Conservation (phyloP, 441 rosid genomes). For the Gossypium gossypioides region DNA sequence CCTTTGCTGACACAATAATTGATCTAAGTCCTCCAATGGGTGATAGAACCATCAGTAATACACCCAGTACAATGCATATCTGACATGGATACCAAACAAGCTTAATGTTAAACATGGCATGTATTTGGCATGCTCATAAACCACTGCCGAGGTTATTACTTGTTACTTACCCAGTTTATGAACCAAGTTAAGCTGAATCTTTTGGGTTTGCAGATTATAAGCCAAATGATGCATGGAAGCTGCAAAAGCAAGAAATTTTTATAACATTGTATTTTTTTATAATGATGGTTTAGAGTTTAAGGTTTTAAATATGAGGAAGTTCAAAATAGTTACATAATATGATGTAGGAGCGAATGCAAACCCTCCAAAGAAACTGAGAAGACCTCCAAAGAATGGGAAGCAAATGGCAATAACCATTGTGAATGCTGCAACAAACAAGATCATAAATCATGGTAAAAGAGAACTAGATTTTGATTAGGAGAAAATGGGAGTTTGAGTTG, state of each 20-base stretch:
- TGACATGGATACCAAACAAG: constrained; percentile 17
- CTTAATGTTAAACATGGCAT: background rate
- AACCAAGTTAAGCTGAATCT: constrained; percentile 53
- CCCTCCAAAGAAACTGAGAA: constrained; percentile 84
- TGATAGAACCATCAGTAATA: constrained; percentile 40
- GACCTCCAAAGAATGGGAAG: constrained; percentile 69
- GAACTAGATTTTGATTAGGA: background rate
- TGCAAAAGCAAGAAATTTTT: constrained; percentile 13
- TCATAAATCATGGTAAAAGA: background rate
- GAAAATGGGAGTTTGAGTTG: background rate
- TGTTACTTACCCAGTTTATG: constrained; percentile 50
- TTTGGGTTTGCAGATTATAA: constrained; percentile 50
- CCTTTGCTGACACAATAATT: constrained; percentile 45
- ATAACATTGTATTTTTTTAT: too few species aligned
- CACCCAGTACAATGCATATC: constrained; percentile 62
- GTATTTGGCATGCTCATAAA: background rate
- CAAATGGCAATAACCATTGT: constrained; percentile 60
- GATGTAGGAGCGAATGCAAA: constrained; percentile 79
- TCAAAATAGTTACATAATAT: constrained; percentile 41
- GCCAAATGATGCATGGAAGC: constrained; percentile 84
- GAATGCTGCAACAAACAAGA: constrained; percentile 33
- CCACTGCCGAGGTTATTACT: background rate
- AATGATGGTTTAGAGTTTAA: too few species aligned
- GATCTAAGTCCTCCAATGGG: constrained; percentile 71
- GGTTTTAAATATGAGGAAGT: background rate